Percentiles rank a stretch among this genome's conserved stretches.
Evolutionary conservation across 2,329 filamentous ascomycete genomes (phyloP).

Genomic region (Neoscytalidium dimidiatum): DNA sequence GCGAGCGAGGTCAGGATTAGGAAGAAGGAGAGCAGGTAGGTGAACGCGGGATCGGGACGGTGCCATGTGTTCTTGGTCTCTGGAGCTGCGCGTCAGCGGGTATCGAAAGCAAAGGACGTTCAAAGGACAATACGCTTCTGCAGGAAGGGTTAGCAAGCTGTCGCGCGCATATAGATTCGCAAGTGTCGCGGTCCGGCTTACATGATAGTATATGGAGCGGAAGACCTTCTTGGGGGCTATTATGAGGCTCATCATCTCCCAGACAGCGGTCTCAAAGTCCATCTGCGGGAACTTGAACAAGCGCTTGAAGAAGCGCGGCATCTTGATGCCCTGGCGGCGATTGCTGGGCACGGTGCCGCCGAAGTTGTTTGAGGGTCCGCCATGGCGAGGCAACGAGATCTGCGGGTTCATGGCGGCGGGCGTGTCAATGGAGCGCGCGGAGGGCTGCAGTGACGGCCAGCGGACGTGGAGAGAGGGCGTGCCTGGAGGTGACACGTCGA

Average conservation of each 20-base stretch:
- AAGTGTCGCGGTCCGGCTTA: conserved; percentile 31
- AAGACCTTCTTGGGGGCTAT: conserved; percentile 73
- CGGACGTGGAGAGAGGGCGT: background rate
- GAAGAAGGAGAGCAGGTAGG: conserved; percentile 69
- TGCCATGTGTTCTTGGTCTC: conserved; percentile 73
- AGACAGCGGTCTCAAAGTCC: conserved; percentile 74
- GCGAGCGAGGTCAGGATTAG: conserved; percentile 53
- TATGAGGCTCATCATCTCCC: conserved; percentile 70
- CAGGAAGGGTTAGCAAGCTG: conserved; percentile 4
- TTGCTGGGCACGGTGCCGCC: conserved; percentile 52
- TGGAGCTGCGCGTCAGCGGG: conserved; percentile 30
- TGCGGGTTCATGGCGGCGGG: conserved; percentile 56
- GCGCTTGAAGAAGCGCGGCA: conserved; percentile 68
- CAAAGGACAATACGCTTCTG: conserved; percentile 41
- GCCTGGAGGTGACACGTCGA: conserved; percentile 14
- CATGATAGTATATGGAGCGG: conserved; percentile 70
- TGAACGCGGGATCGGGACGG: conserved; percentile 68
- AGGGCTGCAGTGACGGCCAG: background rate
- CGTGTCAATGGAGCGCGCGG: background rate
- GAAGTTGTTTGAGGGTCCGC: conserved; percentile 51
- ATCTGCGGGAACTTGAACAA: conserved; percentile 73
- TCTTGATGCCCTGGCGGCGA: conserved; percentile 56
- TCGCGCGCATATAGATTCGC: conserved; percentile 1
- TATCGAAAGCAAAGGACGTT: background rate
- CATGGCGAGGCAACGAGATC: conserved; percentile 61